These are phyloP conservation scores for Penicillium sumatraense DNA, from an alignment of 2,329 filamentous ascomycete species.

Conservation along the genomic window DNA sequence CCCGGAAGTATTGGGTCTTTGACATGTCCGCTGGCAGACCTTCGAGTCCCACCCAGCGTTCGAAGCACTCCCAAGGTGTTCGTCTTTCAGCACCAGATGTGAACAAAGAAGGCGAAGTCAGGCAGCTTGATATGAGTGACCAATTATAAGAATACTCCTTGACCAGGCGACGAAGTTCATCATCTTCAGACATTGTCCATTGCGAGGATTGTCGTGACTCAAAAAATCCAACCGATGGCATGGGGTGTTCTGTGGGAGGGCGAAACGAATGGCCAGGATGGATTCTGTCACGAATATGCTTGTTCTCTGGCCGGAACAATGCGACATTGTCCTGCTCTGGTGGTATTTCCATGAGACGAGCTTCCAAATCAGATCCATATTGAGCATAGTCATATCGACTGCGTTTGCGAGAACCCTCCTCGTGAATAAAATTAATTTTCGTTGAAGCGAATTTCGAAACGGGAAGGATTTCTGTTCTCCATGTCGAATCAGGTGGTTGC, in stretches of 20 bases:
- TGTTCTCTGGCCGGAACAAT: constrained; percentile 87
- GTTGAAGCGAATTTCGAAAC: constrained; percentile 86
- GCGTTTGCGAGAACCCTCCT: constrained; percentile 71
- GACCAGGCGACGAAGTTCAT: constrained; percentile 81
- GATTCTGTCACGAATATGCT: constrained; percentile 83
- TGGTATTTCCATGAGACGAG: constrained; percentile 56
- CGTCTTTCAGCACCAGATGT: constrained; percentile 85
- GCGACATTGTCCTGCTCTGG: constrained; percentile 79
- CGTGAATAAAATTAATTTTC: constrained; percentile 71
- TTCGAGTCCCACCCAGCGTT: constrained; percentile 92
- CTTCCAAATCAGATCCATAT: constrained; percentile 69
- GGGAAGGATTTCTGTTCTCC: constrained; percentile 77
- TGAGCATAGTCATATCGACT: constrained; percentile 82
- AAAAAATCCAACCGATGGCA: constrained; percentile 90
- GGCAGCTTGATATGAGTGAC: constrained; percentile 85
- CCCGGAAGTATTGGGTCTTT: constrained; percentile 93
- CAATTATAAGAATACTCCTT: constrained; percentile 97
- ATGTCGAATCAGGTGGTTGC: constrained; percentile 69
- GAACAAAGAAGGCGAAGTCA: constrained; percentile 75
- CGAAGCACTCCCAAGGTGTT: constrained; percentile 98
- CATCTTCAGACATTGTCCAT: constrained; percentile 89
- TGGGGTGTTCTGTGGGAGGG: constrained; percentile 86
- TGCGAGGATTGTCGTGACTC: constrained; percentile 85
- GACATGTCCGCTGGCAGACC: constrained; percentile 90
- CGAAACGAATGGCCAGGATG: constrained; percentile 92